Percentiles rank a stretch among this genome's conserved stretches.
These are phyloP conservation scores for Euphrasia confusa DNA, from an alignment of 257 asterid species.

Conservation along the genomic window DNA sequence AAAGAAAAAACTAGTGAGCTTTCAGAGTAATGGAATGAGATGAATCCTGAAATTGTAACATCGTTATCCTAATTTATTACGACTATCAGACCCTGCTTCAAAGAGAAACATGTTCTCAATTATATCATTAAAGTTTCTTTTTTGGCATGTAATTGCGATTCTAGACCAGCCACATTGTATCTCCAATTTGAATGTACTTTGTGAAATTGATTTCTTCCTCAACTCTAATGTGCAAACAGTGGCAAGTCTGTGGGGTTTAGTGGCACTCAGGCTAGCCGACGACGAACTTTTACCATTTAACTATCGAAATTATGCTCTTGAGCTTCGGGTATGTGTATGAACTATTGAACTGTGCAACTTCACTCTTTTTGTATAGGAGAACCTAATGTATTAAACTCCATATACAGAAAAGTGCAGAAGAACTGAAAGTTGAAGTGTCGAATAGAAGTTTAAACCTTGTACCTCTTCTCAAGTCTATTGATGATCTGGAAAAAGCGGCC, in stretches of 20 bases:
- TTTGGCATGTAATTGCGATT: too few species aligned
- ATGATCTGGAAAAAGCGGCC: conserved; percentile 56
- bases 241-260: conserved; percentile 75
- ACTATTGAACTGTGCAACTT: background rate
- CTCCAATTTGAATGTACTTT: too few species aligned
- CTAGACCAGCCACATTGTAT: too few species aligned
- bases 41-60: too few species aligned
- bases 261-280: conserved; percentile 81
- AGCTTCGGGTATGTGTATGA: conserved; percentile 57
- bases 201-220: too few species aligned
- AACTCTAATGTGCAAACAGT: conserved; percentile 37
- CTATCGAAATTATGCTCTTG: conserved; percentile 60
- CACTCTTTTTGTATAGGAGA: background rate
- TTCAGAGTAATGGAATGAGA: too few species aligned
- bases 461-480: conserved; percentile 61
- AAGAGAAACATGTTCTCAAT: too few species aligned
- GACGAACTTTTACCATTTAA: conserved; percentile 67
- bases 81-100: too few species aligned
- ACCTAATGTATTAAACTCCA: conserved; percentile 16
- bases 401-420: conserved; percentile 58
- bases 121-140: too few species aligned
- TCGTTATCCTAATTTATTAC: too few species aligned
- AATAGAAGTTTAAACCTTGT: conserved; percentile 41
- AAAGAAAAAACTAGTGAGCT: too few species aligned
- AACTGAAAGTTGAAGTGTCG: conserved; percentile 42